Percentiles rank a stretch among this genome's conserved stretches.
phyloP scores from a whole-genome alignment of 768 basidiomycete genomes.

The Butyriboletus loyo region DNA sequence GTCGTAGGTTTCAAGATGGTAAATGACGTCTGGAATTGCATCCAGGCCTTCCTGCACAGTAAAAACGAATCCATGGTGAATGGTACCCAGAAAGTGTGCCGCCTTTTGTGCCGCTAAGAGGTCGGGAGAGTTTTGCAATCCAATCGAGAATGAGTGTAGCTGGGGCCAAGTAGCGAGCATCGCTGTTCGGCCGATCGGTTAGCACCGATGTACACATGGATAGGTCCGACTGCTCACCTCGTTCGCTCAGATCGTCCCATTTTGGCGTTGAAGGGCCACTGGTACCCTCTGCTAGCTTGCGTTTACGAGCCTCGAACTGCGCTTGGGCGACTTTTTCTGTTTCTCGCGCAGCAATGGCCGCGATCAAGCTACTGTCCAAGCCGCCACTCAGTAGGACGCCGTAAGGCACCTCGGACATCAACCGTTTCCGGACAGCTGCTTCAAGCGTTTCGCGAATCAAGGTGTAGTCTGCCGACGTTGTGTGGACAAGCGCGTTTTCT shows the following conservation, averaged over 20 bases:
- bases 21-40: conserved; percentile 95
- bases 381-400: conserved; percentile 96
- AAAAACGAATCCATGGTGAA: conserved; percentile 97
- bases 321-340: conserved; percentile 87
- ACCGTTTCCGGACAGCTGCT: conserved; percentile 86
- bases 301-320: conserved; percentile 69
- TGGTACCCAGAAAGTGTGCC: conserved; percentile 89
- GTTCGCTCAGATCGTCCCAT: conserved; percentile 44
- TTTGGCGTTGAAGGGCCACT: conserved; percentile 61
- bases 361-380: conserved; percentile 93
- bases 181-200: conserved; percentile 36
- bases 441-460: conserved; percentile 80
- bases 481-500: conserved; percentile 57
- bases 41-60: conserved; percentile 98
- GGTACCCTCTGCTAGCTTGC: conserved; percentile 47
- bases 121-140: conserved; percentile 93
- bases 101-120: conserved; percentile 91
- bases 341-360: conserved; percentile 90
- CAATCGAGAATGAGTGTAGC: conserved; percentile 96
- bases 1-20: conserved; percentile 98
- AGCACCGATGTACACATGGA: not conserved
- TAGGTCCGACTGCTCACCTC: conserved; percentile 40
- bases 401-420: conserved; percentile 99
- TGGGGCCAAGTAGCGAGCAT: conserved; percentile 90
- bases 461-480: conserved; percentile 58